Base-by-base conservation (phyloP, 768 basidiomycete species). In the Mycena amicta region DNA sequence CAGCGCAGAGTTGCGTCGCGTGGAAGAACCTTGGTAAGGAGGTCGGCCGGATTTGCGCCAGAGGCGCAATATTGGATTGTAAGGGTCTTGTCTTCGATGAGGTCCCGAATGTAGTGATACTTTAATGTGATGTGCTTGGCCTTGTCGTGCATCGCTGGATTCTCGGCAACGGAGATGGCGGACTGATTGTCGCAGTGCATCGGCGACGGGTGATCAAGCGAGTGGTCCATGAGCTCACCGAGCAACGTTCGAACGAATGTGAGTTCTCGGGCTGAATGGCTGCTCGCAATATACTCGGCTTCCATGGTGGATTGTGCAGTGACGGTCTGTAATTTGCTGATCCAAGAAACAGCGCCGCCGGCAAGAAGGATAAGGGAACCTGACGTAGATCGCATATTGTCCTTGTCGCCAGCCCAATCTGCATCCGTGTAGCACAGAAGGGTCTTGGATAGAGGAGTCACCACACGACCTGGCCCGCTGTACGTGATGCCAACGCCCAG, bases 241-340 rank as follows among this genome's bases (percentile, higher is more conserved):
- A 77, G 54, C 20, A 78, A 50, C 29, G 67, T 67, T 5, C 71
- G 64, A 3, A 77, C 68, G 70, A 77, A 16, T 68, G 33, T 2
- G 8, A 72, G 66, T 40, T 77, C 73, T 55, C 69, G 65, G 20
- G 67, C 60, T 4, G 75, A 8, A 8, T 8, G 18, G 33, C 71
- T 40, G 68, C 58, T 1, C 65, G 76, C 69, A 37, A 77, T 71
- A 60, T 72, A 78, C 60, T 80, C 74, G 26, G 75, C 74, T 62
- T 80, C 77, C 1, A 72, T 74, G 0, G 72, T 77, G 5, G 77
- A 79, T 2, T 72, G 61, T 0, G 77, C 68, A n/a, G 80, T 74
- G 39, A 73, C 63, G 0, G 66, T 13, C 66, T 83, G 82, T 22
- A 72, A 66, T 39, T 70, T 68, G 27, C 71, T 74, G 6, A 40